Percentiles rank a stretch among this genome's conserved stretches.
Evolutionary conservation across 2,329 filamentous ascomycete genomes (phyloP).

Genomic region (Nothophoma quercina): DNA sequence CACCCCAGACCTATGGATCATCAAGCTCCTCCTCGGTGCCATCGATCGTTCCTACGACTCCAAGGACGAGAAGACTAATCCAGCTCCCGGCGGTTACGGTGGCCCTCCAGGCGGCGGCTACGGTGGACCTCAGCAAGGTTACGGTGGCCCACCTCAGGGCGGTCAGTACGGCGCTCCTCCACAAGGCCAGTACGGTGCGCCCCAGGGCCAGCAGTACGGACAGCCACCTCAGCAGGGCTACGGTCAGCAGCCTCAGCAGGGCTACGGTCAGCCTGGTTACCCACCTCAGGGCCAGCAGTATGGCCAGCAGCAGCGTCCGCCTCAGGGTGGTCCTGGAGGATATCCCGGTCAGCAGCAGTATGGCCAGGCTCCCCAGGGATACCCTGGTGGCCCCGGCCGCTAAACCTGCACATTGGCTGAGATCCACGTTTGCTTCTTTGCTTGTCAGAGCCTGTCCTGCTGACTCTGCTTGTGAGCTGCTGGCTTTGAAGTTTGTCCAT

Average conservation of each 20-base stretch:
- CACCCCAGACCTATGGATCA: slow-evolving; percentile 71
- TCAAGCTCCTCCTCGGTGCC: slow-evolving; percentile 72
- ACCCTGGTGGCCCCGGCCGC: slow-evolving; percentile 16
- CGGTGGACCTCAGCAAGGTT: slow-evolving; percentile 29
- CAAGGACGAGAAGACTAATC: slow-evolving; percentile 67
- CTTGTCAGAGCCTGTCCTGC: background rate
- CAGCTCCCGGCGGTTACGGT: slow-evolving; percentile 43
- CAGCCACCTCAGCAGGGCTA: slow-evolving; percentile 33
- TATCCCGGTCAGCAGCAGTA: slow-evolving; percentile 36
- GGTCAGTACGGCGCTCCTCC: slow-evolving; percentile 29
- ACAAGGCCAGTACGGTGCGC: slow-evolving; percentile 34
- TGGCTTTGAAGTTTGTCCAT: background rate
- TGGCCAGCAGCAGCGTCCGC: slow-evolving; percentile 31
- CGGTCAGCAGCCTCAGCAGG: slow-evolving; percentile 30
- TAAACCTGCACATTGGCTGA: background rate
- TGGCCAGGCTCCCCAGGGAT: slow-evolving; percentile 27
- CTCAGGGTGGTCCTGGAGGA: slow-evolving; percentile 29
- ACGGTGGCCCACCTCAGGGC: slow-evolving; percentile 27
- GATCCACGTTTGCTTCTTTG: background rate
- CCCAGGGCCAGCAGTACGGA: slow-evolving; percentile 22
- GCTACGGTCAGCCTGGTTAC: slow-evolving; percentile 28
- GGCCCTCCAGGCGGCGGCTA: slow-evolving; percentile 43
- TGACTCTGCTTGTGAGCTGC: no score
- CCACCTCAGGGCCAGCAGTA: slow-evolving; percentile 32
- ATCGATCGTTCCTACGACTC: slow-evolving; percentile 71